These are phyloP conservation scores for Colletotrichum sojae DNA, from an alignment of 2,329 filamentous ascomycete species.

Conservation along the genomic window DNA sequence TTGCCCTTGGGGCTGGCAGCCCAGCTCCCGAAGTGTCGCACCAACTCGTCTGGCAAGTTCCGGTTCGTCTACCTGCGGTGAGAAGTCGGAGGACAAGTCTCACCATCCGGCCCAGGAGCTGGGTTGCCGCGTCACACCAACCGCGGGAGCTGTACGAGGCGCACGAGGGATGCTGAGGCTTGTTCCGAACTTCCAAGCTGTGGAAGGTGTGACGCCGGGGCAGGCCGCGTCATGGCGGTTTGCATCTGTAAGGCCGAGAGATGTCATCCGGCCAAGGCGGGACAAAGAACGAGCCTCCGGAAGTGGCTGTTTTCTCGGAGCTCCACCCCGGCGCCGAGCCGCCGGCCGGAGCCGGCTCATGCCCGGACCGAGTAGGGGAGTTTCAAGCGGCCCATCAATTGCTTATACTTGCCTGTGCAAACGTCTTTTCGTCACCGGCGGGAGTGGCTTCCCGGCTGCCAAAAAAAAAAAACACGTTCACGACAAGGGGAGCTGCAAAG, in stretches of 20 bases:
- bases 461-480: too few species aligned
- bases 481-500: too few species aligned
- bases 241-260: not conserved
- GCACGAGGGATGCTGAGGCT: constrained; percentile 61
- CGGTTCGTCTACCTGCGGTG: constrained; percentile 6
- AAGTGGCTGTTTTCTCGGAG: not conserved
- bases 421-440: too few species aligned
- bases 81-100: not conserved
- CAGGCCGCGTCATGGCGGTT: not conserved
- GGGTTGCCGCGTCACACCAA: constrained; percentile 54
- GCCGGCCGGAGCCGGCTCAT: not conserved
- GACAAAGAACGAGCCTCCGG: not conserved
- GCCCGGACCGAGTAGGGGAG: too few species aligned
- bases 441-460: too few species aligned
- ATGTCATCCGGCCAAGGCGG: not conserved
- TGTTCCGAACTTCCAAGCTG: constrained; percentile 58
- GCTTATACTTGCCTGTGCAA: too few species aligned
- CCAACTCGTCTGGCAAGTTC: constrained; percentile 5
- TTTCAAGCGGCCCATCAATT: too few species aligned
- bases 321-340: constrained; percentile 6
- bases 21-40: constrained; percentile 1
- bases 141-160: constrained; percentile 57
- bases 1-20: not conserved
- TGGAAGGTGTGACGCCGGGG: constrained; percentile 52
- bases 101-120: constrained; percentile 48